These are phyloP conservation scores for Spinellus fusiger DNA, from an alignment of 192 early-diverging fungal genomes.

Conservation along the genomic window DNA sequence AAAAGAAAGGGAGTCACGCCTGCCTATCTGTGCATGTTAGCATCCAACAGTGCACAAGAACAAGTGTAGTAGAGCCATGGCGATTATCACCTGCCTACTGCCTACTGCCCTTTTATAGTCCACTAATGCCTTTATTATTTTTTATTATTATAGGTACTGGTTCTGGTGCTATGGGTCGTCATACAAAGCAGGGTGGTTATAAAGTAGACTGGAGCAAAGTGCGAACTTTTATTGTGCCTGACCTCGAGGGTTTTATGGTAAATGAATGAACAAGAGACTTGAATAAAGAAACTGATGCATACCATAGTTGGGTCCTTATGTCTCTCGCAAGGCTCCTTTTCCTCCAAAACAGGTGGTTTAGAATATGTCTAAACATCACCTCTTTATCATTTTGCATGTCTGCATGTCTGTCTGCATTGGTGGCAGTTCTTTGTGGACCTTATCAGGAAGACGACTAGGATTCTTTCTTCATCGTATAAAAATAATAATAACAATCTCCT, in stretches of 20 bases:
- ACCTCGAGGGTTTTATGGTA: slow-evolving; percentile 49
- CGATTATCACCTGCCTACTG: background rate
- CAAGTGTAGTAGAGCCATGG: background rate
- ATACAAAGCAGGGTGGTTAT: slow-evolving; percentile 58
- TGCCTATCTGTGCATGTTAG: too few relatives aligned
- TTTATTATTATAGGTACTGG: slow-evolving; percentile 41
- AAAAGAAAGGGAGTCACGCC: background rate
- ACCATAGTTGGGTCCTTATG: slow-evolving; percentile 17
- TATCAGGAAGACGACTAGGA: too few relatives aligned
- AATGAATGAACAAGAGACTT: background rate
- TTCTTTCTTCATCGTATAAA: too few relatives aligned
- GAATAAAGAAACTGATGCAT: background rate
- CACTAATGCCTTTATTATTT: background rate
- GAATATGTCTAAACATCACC: background rate
- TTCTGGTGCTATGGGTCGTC: slow-evolving; percentile 56
- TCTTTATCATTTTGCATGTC: too few relatives aligned
- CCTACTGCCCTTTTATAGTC: background rate
- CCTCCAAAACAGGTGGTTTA: background rate
- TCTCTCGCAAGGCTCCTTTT: slow-evolving; percentile 15
- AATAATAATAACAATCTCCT: too few relatives aligned
- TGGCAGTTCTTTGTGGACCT: too few relatives aligned
- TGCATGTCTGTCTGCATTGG: too few relatives aligned
- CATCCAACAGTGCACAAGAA: background rate
- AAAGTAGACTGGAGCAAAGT: slow-evolving; percentile 52
- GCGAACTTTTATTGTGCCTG: slow-evolving; percentile 56